Base-by-base conservation (phyloP, 2,329 filamentous ascomycete species). In the Fusarium sublunatum region DNA sequence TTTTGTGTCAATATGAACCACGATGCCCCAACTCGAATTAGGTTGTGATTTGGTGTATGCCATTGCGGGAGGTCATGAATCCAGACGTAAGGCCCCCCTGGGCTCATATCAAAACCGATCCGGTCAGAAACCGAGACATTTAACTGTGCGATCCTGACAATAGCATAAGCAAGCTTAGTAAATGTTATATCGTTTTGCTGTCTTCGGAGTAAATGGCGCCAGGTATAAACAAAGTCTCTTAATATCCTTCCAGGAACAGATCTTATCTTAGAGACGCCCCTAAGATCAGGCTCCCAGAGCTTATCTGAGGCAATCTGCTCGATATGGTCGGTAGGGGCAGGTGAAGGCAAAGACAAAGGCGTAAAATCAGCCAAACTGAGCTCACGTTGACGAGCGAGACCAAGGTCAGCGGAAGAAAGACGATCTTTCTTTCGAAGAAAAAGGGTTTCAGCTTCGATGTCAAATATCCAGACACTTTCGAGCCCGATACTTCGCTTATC, bases 391-490 rank as follows among this genome's bases (percentile, higher is more conserved):
- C 47, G 38, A 7, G 38, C 38, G 11, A 42, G 44, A 50, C 29
- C 34, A 32, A 44, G 41, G 15, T 22, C 12, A 15, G n/a, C 32
- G 15, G 44, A 47, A 36, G 24, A 52, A 35, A 22, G 19, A 39
- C 24, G 41, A 44, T 67, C 29, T 6, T 54, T 45, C 32, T 68
- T 65, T 42, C 29, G 44, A 28, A 68, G 64, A 15, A 55, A 42
- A 39, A 64, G 29, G 3, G 55, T 7, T 19, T 70, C 58, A 26
- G 58, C 58, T 22, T 45, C 40, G 13, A 69, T 42, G 29, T 70
- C 58, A 40, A 63, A 65, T 40, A 50, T 57, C 64, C 65, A 67
- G 31, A 67, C 58, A 42, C 64, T 69, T 32, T 67, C 19, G 22
- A 69, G 58, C 15, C 24, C 15, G 28, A 8, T 35, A 19, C 59